Percentiles rank a stretch among this genome's conserved stretches.
Evolutionary conservation across 306 rosid genomes (phyloP).

Genomic region (Rubus parviflorus): DNA sequence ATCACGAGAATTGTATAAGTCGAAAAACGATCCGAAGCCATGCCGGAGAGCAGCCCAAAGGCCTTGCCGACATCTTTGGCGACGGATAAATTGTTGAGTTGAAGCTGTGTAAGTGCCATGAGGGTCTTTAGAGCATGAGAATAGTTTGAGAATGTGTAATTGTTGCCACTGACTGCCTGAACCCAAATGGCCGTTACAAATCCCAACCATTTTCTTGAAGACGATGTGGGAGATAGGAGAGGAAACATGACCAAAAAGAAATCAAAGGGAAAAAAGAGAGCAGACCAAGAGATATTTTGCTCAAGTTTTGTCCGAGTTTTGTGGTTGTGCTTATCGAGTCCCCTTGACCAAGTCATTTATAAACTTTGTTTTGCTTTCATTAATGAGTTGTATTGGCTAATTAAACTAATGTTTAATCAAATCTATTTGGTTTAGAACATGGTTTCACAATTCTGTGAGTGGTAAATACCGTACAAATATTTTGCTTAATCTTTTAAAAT

Average conservation of each 20-base stretch:
- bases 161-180: conserved; percentile 51
- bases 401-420: not conserved
- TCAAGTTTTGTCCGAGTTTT: not conserved
- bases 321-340: not conserved
- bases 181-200: conserved; percentile 53
- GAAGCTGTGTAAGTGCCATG: conserved; percentile 41
- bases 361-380: conserved; percentile 13
- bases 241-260: not conserved
- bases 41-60: conserved; percentile 47
- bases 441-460: conserved; percentile 11
- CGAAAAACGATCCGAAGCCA: conserved; percentile 39
- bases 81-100: conserved; percentile 52
- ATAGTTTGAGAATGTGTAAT: conserved; percentile 47
- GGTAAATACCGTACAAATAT: not conserved
- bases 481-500: not conserved
- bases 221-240: not conserved
- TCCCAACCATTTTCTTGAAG: conserved; percentile 45
- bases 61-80: conserved; percentile 56
- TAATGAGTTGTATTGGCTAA: not conserved
- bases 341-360: conserved; percentile 19
- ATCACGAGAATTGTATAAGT: conserved; percentile 35
- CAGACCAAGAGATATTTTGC: not conserved
- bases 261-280: not conserved
- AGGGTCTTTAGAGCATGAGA: conserved; percentile 38
- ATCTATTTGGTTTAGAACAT: not conserved